A percentile compares a stretch with the other conserved stretches of the same genome.
These are phyloP conservation scores for Tolypocladium tropicale DNA, from an alignment of 2,329 filamentous ascomycete genomes.

Conservation along the genomic window DNA sequence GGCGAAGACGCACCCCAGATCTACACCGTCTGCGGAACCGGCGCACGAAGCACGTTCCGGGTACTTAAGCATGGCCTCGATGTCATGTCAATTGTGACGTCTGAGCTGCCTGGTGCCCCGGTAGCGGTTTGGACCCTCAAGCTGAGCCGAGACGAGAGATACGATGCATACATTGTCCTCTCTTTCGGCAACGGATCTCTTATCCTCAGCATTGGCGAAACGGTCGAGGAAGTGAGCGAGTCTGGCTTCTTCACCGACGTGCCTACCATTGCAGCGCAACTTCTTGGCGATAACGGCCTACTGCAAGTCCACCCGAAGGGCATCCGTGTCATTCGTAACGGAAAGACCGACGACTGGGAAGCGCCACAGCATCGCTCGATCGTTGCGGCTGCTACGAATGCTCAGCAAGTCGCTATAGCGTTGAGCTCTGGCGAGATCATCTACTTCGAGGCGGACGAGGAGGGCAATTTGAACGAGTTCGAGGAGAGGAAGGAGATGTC, in stretches of 20 bases:
- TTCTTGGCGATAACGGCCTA: slow-evolving; percentile 85
- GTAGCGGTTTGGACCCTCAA: slow-evolving; percentile 95
- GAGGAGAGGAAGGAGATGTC: slow-evolving; percentile 93
- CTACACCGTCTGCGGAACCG: slow-evolving; percentile 82
- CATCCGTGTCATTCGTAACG: slow-evolving; percentile 76
- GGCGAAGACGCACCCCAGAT: slow-evolving; percentile 95
- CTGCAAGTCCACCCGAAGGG: slow-evolving; percentile 96
- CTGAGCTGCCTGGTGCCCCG: slow-evolving; percentile 78
- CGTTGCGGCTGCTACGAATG: slow-evolving; percentile 86
- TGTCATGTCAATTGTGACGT: slow-evolving; percentile 92
- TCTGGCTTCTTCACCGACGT: slow-evolving; percentile 85
- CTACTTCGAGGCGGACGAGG: slow-evolving; percentile 94
- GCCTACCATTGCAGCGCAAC: slow-evolving; percentile 83
- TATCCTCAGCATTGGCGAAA: slow-evolving; percentile 91
- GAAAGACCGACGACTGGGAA: slow-evolving; percentile 83
- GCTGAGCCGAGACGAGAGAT: slow-evolving; percentile 68
- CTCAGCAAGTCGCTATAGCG: slow-evolving; percentile 85
- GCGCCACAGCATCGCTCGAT: slow-evolving; percentile 91
- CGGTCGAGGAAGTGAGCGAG: slow-evolving; percentile 89
- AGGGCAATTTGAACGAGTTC: slow-evolving; percentile 85
- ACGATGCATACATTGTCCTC: slow-evolving; percentile 90
- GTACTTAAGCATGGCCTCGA: slow-evolving; percentile 88
- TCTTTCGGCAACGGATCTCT: slow-evolving; percentile 85
- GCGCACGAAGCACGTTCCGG: slow-evolving; percentile 81
- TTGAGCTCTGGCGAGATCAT: slow-evolving; percentile 94